A percentile compares a stretch with the other conserved stretches of the same genome.
These are phyloP conservation scores for Aspergillus pseudoglaucus DNA, from an alignment of 2,329 filamentous ascomycete species.

Conservation along the genomic window DNA sequence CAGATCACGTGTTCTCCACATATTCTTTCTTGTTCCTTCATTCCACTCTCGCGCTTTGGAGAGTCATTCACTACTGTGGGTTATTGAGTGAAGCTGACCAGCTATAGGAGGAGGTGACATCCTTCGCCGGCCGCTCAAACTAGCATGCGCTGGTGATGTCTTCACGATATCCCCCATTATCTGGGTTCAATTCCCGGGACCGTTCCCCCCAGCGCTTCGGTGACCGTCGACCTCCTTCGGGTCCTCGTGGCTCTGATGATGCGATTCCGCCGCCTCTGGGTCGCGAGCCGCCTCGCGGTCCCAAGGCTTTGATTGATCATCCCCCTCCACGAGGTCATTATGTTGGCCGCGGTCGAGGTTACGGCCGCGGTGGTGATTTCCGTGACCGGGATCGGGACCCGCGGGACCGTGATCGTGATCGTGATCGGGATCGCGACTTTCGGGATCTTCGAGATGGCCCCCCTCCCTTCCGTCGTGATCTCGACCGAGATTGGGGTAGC, in stretches of 20 bases:
- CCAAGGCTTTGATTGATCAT: constrained; percentile 68
- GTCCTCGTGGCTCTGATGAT: constrained; percentile 50
- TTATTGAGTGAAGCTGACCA: background rate
- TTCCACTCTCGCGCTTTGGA: background rate
- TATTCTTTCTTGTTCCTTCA: background rate
- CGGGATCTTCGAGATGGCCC: constrained; percentile 38
- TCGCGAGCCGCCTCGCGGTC: constrained; percentile 72
- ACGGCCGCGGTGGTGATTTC: constrained; percentile 26
- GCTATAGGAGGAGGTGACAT: background rate
- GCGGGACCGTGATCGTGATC: constrained; percentile 42
- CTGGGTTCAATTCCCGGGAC: constrained; percentile 60
- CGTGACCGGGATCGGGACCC: constrained; percentile 57
- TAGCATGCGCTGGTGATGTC: constrained; percentile 43
- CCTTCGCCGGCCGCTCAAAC: constrained; percentile 38
- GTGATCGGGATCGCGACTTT: constrained; percentile 35
- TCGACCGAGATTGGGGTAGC: constrained; percentile 38
- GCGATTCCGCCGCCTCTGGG: constrained; percentile 51
- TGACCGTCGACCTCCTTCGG: constrained; percentile 59
- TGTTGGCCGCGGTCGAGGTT: constrained; percentile 41
- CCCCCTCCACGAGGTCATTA: constrained; percentile 51
- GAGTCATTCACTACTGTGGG: background rate
- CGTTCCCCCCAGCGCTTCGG: constrained; percentile 65
- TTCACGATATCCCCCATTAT: constrained; percentile 57
- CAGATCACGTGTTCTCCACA: background rate
- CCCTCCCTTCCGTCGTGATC: constrained; percentile 33